These are phyloP conservation scores for Irpex lacteus DNA, from an alignment of 1,284 basidiomycete genomes.

Conservation along the genomic window DNA sequence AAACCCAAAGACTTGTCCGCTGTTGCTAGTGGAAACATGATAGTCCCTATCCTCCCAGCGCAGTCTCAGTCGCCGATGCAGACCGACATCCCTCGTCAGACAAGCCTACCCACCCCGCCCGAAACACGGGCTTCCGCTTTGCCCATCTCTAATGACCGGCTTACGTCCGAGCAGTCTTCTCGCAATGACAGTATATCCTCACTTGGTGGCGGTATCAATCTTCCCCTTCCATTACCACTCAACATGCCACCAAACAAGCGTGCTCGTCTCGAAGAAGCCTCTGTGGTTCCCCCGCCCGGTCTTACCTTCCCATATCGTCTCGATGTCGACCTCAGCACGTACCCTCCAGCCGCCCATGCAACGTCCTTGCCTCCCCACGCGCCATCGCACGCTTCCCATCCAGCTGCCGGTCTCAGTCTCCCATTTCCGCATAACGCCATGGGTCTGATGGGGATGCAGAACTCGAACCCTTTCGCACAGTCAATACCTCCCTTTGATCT, in stretches of 20 bases:
- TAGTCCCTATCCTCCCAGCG: slow-evolving; percentile 24
- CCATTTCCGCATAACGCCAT: slow-evolving; percentile 2
- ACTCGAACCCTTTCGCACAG: neutral
- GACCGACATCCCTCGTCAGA: slow-evolving; percentile 2
- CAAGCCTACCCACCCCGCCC: slow-evolving; percentile 17
- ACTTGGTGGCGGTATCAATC: slow-evolving; percentile 4
- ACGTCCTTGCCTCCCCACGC: slow-evolving; percentile 16
- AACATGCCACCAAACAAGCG: slow-evolving; percentile 20
- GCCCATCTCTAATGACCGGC: slow-evolving; percentile 32
- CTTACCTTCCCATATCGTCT: slow-evolving; percentile 27
- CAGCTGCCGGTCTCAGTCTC: neutral
- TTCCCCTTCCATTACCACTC: slow-evolving; percentile 8
- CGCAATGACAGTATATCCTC: slow-evolving; percentile 18
- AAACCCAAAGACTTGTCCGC: neutral
- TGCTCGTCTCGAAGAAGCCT: slow-evolving; percentile 19
- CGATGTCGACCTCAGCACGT: slow-evolving; percentile 25
- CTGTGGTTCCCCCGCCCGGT: slow-evolving; percentile 15
- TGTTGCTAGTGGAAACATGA: slow-evolving; percentile 6
- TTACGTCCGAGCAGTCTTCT: slow-evolving; percentile 18
- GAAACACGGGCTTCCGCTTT: slow-evolving; percentile 17
- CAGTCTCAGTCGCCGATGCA: slow-evolving; percentile 15
- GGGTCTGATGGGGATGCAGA: slow-evolving; percentile 2
- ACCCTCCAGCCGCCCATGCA: slow-evolving; percentile 17
- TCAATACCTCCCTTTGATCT: slow-evolving; percentile 4
- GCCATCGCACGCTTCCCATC: neutral